A percentile compares a stretch with the other conserved stretches of the same genome.
These are phyloP conservation scores for Paecilomyces fulvus DNA, from an alignment of 2,329 filamentous ascomycete species.

Conservation along the genomic window DNA sequence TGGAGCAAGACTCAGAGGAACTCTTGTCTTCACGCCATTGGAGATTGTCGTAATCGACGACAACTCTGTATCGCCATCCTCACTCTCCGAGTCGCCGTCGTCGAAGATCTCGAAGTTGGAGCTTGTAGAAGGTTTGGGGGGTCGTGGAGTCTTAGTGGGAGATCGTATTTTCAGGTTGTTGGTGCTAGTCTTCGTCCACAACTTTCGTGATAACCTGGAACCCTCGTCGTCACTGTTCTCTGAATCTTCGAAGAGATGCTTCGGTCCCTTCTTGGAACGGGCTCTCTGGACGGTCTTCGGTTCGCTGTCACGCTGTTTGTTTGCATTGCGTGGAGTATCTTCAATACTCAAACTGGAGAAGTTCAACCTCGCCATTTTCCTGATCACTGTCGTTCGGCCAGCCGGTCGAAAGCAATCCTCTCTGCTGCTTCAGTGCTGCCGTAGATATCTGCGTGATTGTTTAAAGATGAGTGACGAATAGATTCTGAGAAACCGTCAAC, in stretches of 20 bases:
- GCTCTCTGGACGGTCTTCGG: neutral
- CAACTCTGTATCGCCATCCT: conserved; percentile 5
- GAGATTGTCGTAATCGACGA: conserved; percentile 5
- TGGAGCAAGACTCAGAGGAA: conserved; percentile 21
- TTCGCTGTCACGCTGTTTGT: neutral
- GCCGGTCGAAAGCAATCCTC: neutral
- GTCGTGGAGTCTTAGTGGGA: neutral
- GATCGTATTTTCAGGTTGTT: neutral
- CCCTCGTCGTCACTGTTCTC: neutral
- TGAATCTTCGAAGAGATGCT: neutral
- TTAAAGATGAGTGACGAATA: neutral
- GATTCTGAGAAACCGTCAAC: neutral
- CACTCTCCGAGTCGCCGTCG: conserved; percentile 13
- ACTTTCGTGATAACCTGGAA: neutral
- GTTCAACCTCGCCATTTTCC: neutral
- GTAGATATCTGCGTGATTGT: neutral
- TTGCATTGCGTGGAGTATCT: neutral
- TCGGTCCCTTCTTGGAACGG: neutral
- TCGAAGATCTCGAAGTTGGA: conserved; percentile 2
- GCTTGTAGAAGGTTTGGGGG: neutral
- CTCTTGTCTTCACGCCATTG: conserved; percentile 14
- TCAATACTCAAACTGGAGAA: neutral
- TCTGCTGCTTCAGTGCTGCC: neutral
- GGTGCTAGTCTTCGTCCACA: neutral
- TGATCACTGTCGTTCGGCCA: neutral